phyloP scores from a whole-genome alignment of 768 basidiomycete genomes.

The Lyophyllum shimeji region DNA sequence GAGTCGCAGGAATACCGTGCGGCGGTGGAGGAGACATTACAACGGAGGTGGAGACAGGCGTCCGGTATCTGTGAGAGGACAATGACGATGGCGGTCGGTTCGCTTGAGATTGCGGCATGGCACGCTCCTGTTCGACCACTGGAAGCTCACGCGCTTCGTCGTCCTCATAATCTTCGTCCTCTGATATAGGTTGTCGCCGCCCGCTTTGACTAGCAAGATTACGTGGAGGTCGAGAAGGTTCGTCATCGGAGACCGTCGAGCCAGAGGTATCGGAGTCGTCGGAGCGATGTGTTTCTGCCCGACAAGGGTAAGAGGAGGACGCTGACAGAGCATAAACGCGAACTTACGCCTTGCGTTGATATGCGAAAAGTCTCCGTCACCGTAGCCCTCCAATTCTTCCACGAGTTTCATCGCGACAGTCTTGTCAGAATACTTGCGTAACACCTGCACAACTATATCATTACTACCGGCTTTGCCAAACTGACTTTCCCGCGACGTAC shows the following conservation, averaged over 20 bases:
- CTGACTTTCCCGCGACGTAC: conserved; percentile 34
- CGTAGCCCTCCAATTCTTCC: conserved; percentile 74
- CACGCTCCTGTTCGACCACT: conserved; percentile 21
- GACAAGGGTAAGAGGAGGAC: background rate
- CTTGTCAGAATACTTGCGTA: conserved; percentile 82
- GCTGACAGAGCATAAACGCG: background rate
- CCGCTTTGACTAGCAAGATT: conserved; percentile 26
- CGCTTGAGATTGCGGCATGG: conserved; percentile 38
- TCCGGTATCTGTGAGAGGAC: conserved; percentile 77
- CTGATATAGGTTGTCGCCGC: conserved; percentile 37
- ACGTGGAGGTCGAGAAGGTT: conserved; percentile 18
- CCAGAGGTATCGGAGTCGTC: conserved; percentile 63
- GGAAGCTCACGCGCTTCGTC: conserved; percentile 48
- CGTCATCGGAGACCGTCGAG: conserved; percentile 52
- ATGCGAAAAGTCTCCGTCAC: conserved; percentile 66
- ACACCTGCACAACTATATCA: conserved; percentile 48
- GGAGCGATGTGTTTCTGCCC: conserved; percentile 46
- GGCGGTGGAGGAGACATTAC: conserved; percentile 55
- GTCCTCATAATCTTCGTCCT: conserved; percentile 40
- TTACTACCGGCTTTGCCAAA: background rate
- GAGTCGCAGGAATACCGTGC: conserved; percentile 55
- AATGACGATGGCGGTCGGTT: conserved; percentile 74
- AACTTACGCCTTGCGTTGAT: conserved; percentile 64
- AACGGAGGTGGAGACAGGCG: conserved; percentile 66
- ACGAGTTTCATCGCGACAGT: conserved; percentile 75